Evolutionary conservation across 345 rosid species (phyloP), one percentile per base, ranked within the genome.

Genomic region (Linum trigynum): DNA sequence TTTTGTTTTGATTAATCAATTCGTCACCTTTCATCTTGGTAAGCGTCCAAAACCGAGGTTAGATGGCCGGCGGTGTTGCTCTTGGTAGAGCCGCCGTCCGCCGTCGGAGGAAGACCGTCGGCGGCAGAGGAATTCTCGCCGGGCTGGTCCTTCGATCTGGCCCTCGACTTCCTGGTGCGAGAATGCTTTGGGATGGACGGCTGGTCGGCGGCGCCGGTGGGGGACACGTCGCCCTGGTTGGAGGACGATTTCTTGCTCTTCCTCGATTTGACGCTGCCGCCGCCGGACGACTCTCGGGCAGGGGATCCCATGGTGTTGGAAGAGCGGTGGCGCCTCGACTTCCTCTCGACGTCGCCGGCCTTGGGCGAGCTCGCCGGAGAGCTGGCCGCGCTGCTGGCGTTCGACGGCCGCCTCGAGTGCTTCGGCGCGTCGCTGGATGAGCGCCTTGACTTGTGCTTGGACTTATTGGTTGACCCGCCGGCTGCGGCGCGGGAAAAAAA

Each of bases 391-490:
- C 38, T 32, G 36, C 61, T 37, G 61, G 61, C 36, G 23, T 23
- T 48, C 15, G 53, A 37, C 8, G 12, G 32, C 9, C 61, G 61
- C 38, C 61, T 57, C 38, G 61, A 12, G 38, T 9, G 36, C 61
- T 37, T 57, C 5, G 61, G 61, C 7, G 12, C 39, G 0, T 62
- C 72, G 1, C 61, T 63, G 4, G 76, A 53, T 15, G 74, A 7
- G 37, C 77, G 66, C 70, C 76, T 68, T n/a, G 77, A 66, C 55
- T 63, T 81, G 11, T 69, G 71, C 73, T 76, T 79, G 40, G 69
- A 74, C 74, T 71, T 81, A 40, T 72, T 79, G 8, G 57, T 70
- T 2, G 40, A 63, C 73, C 77, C 78, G 17, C 70, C 39, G 7
- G 70, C 67, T 42, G 38, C 57, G 53, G 11, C 5, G 59, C 53